phyloP scores from a whole-genome alignment of 2,329 filamentous ascomycete genomes.

The Penicillium sp. region DNA sequence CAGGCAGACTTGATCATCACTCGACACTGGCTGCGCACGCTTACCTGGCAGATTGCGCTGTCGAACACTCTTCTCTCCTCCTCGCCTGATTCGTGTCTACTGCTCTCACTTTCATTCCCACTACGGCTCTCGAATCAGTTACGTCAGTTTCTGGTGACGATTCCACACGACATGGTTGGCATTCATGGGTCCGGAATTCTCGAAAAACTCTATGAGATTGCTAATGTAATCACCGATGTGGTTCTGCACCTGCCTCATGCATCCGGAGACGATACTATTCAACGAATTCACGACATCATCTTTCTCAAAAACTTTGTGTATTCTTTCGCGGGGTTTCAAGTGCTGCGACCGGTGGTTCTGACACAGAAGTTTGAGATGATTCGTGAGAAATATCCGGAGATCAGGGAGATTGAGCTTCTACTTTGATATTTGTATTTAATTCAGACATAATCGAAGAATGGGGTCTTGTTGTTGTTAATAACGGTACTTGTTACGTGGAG shows the following conservation, averaged over 20 bases:
- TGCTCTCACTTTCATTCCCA: conserved; percentile 53
- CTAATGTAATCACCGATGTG: conserved; percentile 65
- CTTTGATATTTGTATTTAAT: background rate
- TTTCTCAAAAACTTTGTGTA: conserved; percentile 60
- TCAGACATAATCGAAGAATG: background rate
- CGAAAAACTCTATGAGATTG: conserved; percentile 66
- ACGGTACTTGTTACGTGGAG: too few relatives aligned
- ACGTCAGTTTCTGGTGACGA: conserved; percentile 49
- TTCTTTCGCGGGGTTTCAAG: conserved; percentile 56
- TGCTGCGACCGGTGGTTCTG: conserved; percentile 54
- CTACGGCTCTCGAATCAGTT: conserved; percentile 53
- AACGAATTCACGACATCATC: conserved; percentile 60
- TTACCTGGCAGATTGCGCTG: conserved; percentile 59
- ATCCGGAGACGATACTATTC: conserved; percentile 53
- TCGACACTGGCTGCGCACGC: conserved; percentile 56
- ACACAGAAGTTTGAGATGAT: conserved; percentile 50
- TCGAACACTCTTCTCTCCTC: conserved; percentile 53
- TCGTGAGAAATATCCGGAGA: conserved; percentile 20
- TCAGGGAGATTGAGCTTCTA: conserved; percentile 19
- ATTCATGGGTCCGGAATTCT: conserved; percentile 64
- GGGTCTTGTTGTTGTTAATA: background rate
- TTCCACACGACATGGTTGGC: conserved; percentile 56
- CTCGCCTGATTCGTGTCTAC: conserved; percentile 35
- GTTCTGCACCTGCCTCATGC: conserved; percentile 58
- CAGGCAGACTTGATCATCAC: conserved; percentile 59